Conservation (phyloP, 805 yeast species). For the Kazachstania bromeliacearum region DNA sequence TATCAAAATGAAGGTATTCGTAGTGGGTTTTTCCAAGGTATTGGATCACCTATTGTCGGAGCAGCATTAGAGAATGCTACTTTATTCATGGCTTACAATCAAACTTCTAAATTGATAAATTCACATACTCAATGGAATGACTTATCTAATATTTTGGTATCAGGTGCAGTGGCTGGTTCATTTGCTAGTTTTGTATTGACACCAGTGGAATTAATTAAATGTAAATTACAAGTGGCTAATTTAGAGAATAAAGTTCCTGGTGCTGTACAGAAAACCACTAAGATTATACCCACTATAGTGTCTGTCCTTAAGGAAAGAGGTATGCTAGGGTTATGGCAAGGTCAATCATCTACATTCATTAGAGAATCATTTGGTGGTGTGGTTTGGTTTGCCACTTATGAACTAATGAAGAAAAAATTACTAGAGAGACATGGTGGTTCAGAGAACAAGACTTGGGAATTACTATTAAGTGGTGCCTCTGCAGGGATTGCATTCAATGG, state of each 20-base stretch:
- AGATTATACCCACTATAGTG: conserved; percentile 32
- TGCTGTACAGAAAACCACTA: conserved; percentile 10
- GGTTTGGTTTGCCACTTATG: conserved; percentile 90
- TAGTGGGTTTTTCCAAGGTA: conserved; percentile 67
- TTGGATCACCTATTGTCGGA: conserved; percentile 75
- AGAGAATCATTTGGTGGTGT: conserved; percentile 88
- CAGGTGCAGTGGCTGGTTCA: conserved; percentile 80
- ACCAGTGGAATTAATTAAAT: conserved; percentile 86
- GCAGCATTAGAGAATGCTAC: conserved; percentile 87
- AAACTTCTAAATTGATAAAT: conserved; percentile 34
- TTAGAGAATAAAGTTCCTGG: conserved; percentile 23
- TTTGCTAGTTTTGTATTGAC: conserved; percentile 76
- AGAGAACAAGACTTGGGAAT: conserved; percentile 39
- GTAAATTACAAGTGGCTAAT: conserved; percentile 66
- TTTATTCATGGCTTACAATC: conserved; percentile 57
- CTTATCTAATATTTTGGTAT: conserved; percentile 37
- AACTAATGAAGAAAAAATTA: conserved; percentile 36
- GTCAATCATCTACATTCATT: conserved; percentile 69
- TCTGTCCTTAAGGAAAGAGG: conserved; percentile 46
- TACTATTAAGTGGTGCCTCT: conserved; percentile 68
- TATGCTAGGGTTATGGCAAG: conserved; percentile 71
- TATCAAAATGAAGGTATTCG: conserved; percentile 57
- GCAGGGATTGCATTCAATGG: conserved; percentile 81
- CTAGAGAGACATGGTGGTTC: conserved; percentile 18
- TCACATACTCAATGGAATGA: conserved; percentile 6